Base-by-base conservation (phyloP, 129 eudicot species). In the Artemisia tridentata region DNA sequence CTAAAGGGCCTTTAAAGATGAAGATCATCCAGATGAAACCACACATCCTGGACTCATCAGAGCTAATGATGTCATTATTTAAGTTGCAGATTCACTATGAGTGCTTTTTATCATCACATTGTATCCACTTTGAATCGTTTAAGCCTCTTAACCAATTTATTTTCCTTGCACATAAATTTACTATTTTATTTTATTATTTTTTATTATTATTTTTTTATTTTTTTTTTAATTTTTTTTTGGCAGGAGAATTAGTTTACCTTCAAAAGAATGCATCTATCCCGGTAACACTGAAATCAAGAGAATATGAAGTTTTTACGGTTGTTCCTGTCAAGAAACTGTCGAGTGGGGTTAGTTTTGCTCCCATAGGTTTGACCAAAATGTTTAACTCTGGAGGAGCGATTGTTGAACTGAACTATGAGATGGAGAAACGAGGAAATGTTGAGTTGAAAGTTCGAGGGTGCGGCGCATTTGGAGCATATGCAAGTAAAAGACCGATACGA, bases 311-410 rank as follows among this genome's bases (percentile, higher is more conserved):
- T 29, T 92, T 84, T 66, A 88, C 98, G 2, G 84, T 88, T 9
- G 88, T 83, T 69, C 98, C 98, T 11, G 79, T 85, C 43, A 79
- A 80, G 66, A 80, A 81, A 74, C n/a, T 88, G 74, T 76, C 88
- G 7, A 72, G 71, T 25, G 82, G 87, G 23, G 56, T 63, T 65
- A 19, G 62, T 49, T 92, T 92, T 73, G 98, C 98, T 16, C 95
- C 98, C 0, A 79, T 92, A 31, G 98, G 98, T 47, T 87, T 92
- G 9, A 67, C 71, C 11, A 64, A 88, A 51, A 92, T 92, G 98
- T 92, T 86, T 70, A 92, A 92, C 71, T 88, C 98, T 7, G 98
- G 98, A 66, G 98, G 98, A 11, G 96, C 98, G 7, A 68, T 92
- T 25, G 82, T 80, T 50, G 88, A 85, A 43, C 15, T 92, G 45